Conservation (phyloP, 2,329 filamentous ascomycete genomes). For the Cordyceps farinosa region DNA sequence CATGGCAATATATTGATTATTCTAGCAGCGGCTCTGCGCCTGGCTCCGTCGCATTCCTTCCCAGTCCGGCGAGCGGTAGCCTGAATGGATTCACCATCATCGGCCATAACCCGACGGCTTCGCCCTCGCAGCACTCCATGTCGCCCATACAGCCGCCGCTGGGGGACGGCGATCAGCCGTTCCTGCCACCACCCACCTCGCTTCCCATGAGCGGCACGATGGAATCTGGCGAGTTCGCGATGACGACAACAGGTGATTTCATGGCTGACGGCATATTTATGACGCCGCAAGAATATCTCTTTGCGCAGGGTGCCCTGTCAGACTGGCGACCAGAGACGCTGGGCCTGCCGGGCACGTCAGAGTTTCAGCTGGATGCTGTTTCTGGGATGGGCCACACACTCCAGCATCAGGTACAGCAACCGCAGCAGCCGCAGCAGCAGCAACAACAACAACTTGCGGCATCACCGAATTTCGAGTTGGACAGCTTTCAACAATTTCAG, state of each 20-base stretch:
- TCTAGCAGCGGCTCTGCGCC: slow-evolving; percentile 33
- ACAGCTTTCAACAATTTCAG: not conserved
- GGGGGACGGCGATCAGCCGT: slow-evolving; percentile 25
- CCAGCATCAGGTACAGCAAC: not conserved
- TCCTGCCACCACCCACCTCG: slow-evolving; percentile 33
- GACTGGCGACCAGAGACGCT: slow-evolving; percentile 31
- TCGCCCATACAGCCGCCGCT: slow-evolving; percentile 37
- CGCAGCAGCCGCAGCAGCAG: not conserved
- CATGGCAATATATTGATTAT: slow-evolving; percentile 43
- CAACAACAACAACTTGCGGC: slow-evolving; percentile 4
- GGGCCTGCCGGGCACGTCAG: slow-evolving; percentile 14
- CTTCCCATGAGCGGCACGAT: slow-evolving; percentile 26
- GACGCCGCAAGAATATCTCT: slow-evolving; percentile 38
- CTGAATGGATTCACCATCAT: slow-evolving; percentile 49
- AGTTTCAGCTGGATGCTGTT: slow-evolving; percentile 4
- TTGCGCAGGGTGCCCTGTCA: slow-evolving; percentile 31
- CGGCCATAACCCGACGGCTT: slow-evolving; percentile 30
- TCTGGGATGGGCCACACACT: not conserved
- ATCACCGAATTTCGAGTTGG: not conserved
- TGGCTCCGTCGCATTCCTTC: slow-evolving; percentile 42
- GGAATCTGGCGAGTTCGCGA: slow-evolving; percentile 29
- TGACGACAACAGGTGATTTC: slow-evolving; percentile 21
- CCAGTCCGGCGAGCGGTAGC: slow-evolving; percentile 50
- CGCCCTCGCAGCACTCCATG: slow-evolving; percentile 30
- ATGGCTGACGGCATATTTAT: slow-evolving; percentile 27